These are phyloP conservation scores for Herpetomonas tarakana DNA, from an alignment of 208 protist genomes.

Conservation along the genomic window DNA sequence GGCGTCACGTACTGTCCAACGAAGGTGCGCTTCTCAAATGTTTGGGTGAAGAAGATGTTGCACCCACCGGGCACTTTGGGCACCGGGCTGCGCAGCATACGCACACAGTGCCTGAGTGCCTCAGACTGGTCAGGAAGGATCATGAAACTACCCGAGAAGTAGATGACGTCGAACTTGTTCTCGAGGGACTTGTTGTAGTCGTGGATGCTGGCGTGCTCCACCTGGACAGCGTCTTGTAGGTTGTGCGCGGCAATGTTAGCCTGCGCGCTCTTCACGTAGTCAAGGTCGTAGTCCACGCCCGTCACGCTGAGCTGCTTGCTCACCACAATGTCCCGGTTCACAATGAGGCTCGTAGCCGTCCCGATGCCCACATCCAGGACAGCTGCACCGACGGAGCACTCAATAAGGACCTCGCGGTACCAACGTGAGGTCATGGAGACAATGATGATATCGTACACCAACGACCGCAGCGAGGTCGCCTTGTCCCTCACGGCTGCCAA, in stretches of 20 bases:
- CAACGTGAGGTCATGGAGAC: constrained; percentile 57
- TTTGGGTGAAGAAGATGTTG: constrained; percentile 80
- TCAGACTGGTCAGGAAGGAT: constrained; percentile 52
- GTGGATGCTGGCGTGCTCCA: constrained; percentile 64
- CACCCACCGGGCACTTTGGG: constrained; percentile 34
- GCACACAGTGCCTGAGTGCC: constrained; percentile 54
- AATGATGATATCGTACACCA: constrained; percentile 62
- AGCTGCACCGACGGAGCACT: constrained; percentile 44
- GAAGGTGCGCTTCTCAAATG: constrained; percentile 65
- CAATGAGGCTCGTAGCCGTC: constrained; percentile 69
- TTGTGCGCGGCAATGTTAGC: constrained; percentile 33
- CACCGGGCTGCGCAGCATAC: constrained; percentile 55
- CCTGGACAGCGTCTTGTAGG: constrained; percentile 33
- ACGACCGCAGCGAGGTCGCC: constrained; percentile 31
- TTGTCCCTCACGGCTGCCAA: constrained; percentile 18
- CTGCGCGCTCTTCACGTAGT: constrained; percentile 55
- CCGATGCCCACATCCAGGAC: constrained; percentile 81
- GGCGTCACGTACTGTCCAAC: constrained; percentile 52
- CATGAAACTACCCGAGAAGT: constrained; percentile 86
- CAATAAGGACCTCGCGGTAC: constrained; percentile 75
- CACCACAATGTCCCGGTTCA: constrained; percentile 68
- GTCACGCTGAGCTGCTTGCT: constrained; percentile 67
- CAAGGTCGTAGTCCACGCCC: constrained; percentile 69
- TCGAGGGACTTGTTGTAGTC: constrained; percentile 49
- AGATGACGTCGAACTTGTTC: constrained; percentile 61